Evolutionary conservation across 2,329 filamentous ascomycete genomes (phyloP).

Genomic region (Colletotrichum sp.): DNA sequence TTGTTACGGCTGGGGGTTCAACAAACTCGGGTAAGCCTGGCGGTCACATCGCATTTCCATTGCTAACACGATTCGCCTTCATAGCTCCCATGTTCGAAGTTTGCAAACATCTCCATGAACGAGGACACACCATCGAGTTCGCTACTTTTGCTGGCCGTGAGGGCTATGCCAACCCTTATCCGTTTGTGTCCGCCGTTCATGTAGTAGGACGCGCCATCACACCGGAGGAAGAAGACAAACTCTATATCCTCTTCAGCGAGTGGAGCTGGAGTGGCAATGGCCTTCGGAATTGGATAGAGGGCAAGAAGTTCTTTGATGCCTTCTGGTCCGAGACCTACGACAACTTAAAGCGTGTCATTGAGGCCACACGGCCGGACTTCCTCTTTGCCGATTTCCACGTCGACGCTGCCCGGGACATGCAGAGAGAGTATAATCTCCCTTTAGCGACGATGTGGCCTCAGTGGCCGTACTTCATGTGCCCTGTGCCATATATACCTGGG

Average conservation of each 20-base stretch:
- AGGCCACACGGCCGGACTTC: slow-evolving; percentile 32
- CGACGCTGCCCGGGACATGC: slow-evolving; percentile 44
- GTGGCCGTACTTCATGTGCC: slow-evolving; percentile 42
- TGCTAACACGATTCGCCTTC: slow-evolving; percentile 21
- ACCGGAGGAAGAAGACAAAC: not conserved
- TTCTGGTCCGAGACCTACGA: slow-evolving; percentile 37
- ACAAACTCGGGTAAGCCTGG: not conserved
- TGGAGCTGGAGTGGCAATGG: slow-evolving; percentile 32
- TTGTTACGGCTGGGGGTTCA: not conserved
- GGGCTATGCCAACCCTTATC: not conserved
- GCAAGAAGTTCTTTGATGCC: slow-evolving; percentile 34
- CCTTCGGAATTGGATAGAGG: not conserved
- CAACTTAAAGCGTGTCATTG: slow-evolving; percentile 24
- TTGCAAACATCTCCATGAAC: not conserved
- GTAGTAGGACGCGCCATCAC: not conserved
- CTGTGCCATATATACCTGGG: slow-evolving; percentile 43
- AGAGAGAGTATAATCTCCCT: slow-evolving; percentile 38
- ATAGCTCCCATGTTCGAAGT: slow-evolving; percentile 28
- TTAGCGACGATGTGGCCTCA: slow-evolving; percentile 44
- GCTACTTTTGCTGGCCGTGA: not conserved
- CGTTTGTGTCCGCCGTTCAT: not conserved
- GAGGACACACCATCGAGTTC: not conserved
- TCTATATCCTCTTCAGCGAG: not conserved
- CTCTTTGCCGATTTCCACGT: slow-evolving; percentile 47
- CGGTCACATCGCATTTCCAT: not conserved